Evolutionary conservation across 2,329 filamentous ascomycete genomes (phyloP).

Genomic region (Colletotrichum somersetense): DNA sequence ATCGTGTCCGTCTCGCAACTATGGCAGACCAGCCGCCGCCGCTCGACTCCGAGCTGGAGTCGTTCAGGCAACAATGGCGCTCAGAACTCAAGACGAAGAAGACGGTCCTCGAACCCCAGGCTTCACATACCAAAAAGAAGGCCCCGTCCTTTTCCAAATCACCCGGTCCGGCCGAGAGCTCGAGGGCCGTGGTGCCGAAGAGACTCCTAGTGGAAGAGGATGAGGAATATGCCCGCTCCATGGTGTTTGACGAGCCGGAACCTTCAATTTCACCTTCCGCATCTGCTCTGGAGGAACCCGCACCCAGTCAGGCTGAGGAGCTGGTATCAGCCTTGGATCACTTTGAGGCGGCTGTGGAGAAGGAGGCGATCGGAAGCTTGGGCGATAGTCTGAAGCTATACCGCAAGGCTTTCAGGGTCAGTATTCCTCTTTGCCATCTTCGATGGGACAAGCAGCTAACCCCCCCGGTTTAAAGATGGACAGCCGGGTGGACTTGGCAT

Average conservation of each 20-base stretch:
- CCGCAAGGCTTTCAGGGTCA: constrained; percentile 87
- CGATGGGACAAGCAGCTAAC: constrained; percentile 39
- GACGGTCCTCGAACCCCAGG: constrained; percentile 30
- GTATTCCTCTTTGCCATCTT: constrained; percentile 43
- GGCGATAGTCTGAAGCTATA: constrained; percentile 92
- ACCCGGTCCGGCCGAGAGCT: constrained; percentile 45
- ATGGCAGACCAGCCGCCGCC: constrained; percentile 47
- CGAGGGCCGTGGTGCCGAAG: constrained; percentile 19
- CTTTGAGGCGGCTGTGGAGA: constrained; percentile 92
- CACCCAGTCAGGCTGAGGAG: constrained; percentile 52
- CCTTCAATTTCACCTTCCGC: constrained; percentile 9
- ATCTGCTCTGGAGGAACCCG: constrained; percentile 34
- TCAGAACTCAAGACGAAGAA: constrained; percentile 75
- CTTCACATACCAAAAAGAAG: constrained; percentile 42
- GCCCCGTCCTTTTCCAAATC: constrained; percentile 46
- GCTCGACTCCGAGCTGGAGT: constrained; percentile 80
- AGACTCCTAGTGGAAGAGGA: constrained; percentile 50
- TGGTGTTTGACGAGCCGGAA: constrained; percentile 50
- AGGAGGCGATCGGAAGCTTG: constrained; percentile 85
- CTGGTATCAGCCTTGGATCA: constrained; percentile 88
- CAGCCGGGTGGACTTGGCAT: constrained; percentile 83
- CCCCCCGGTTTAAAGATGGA: constrained; percentile 73
- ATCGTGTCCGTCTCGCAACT: background rate
- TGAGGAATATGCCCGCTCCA: constrained; percentile 51
- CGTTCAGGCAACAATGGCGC: constrained; percentile 87